Evolutionary conservation across 805 yeast genomes (phyloP), one percentile per base, ranked within the genome.

Genomic region (Pichia nanzhaoensis): DNA sequence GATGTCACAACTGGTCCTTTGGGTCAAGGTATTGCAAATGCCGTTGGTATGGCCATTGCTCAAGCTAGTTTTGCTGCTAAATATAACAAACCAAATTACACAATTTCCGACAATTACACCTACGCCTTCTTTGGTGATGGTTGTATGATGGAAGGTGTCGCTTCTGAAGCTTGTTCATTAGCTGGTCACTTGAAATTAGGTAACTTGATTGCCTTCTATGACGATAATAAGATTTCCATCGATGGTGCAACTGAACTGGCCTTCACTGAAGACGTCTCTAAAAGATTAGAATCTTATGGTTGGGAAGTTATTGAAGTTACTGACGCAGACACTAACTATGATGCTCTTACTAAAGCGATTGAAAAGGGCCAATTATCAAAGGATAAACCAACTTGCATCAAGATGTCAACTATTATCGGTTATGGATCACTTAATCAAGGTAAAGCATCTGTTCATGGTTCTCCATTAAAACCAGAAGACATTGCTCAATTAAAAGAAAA

Each of bases 1-100:
- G 99, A 91, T 67, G 95, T 90, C 60, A 89, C 98, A 67, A 91
- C 98, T 51, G 99, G 99, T 68, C 98, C 99, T 47, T 79, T 91
- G 60, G 99, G 99, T 66, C 99, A 91, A 73, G 99, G 99, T 82
- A 78, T 91, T 59, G 75, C 84, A 59, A 90, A 88, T 66, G 97
- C 97, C 45, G 95, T 91, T 59, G 99, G 99, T 73, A 65, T 91
- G 55, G 98, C 99, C 47, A 78, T 91, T 61, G 99, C 96, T 50
- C 95, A 88, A 72, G 80, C 82, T 55, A 90, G 88, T 69, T 71
- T 86, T 50, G 96, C 95, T 57, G 96, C 96, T 55, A 82, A 83
- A 55, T 91, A 82, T 79, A 89, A 90, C 83, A 87, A 85, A 75
- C 95, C 95, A 58, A 84, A 75, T 61, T 78, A 67, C 69, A 69